A percentile compares a stretch with the other conserved stretches of the same genome.
These are phyloP conservation scores for Candida ovalis DNA, from an alignment of 805 yeast genomes.

Conservation along the genomic window DNA sequence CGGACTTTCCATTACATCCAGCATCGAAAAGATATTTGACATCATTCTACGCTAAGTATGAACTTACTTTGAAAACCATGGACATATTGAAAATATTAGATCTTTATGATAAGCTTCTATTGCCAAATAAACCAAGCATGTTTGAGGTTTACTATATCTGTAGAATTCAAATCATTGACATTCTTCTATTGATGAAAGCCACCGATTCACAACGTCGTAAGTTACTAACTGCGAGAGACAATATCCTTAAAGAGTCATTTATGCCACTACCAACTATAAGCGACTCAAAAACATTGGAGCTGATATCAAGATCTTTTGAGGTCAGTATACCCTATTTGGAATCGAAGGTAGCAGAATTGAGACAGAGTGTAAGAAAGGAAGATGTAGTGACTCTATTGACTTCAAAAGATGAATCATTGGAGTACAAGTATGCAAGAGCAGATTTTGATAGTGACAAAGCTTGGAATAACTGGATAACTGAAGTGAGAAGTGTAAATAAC, in stretches of 20 bases:
- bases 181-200: conserved; percentile 15
- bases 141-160: conserved; percentile 10
- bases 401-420: conserved; percentile 7
- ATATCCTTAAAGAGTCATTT: conserved; percentile 8
- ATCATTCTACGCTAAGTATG: conserved; percentile 11
- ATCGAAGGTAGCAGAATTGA: conserved; percentile 9
- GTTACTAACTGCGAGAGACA: conserved; percentile 9
- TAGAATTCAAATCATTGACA: conserved; percentile 16
- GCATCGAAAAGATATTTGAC: conserved; percentile 13
- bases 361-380: conserved; percentile 8
- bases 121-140: neutral
- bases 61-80: conserved; percentile 15
- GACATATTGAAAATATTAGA: conserved; percentile 13
- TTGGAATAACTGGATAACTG: conserved; percentile 11
- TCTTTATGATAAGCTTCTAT: conserved; percentile 8
- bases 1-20: conserved; percentile 13
- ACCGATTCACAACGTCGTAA: conserved; percentile 13
- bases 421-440: conserved; percentile 2
- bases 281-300: conserved; percentile 5
- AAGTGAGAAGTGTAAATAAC: conserved; percentile 4
- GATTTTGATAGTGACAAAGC: conserved; percentile 13
- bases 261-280: conserved; percentile 13
- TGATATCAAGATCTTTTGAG: conserved; percentile 11
- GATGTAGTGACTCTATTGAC: conserved; percentile 10
- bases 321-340: conserved; percentile 5